A percentile compares a stretch with the other conserved stretches of the same genome.
Evolutionary conservation across 306 rosid genomes (phyloP).

Genomic region (Cicer chorassanicum): DNA sequence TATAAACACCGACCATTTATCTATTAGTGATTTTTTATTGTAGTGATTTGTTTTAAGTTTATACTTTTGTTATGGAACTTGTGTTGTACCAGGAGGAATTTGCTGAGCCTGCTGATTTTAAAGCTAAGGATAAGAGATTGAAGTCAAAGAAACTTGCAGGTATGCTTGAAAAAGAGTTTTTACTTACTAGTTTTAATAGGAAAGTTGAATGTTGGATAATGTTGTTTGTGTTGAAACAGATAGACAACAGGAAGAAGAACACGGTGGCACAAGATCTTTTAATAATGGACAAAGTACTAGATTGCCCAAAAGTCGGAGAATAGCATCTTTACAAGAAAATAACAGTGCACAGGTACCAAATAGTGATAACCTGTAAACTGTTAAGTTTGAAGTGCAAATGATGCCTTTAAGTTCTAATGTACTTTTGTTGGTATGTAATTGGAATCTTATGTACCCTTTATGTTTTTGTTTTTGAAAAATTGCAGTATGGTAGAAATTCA

Average conservation of each 20-base stretch:
- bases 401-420: constrained; percentile 29
- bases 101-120: constrained; percentile 60
- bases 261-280: constrained; percentile 50
- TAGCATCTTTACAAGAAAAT: constrained; percentile 44
- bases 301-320: constrained; percentile 47
- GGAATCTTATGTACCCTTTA: constrained; percentile 5
- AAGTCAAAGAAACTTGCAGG: constrained; percentile 50
- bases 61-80: constrained; percentile 24
- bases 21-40: too few relatives aligned
- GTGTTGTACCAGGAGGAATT: constrained; percentile 65
- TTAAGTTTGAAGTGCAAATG: constrained; percentile 17
- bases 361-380: constrained; percentile 27
- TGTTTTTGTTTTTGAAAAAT: constrained; percentile 18
- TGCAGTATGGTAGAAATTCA: constrained; percentile 59
- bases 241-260: constrained; percentile 46
- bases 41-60: background rate
- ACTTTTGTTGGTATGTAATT: constrained; percentile 11
- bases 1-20: too few relatives aligned
- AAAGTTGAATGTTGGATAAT: constrained; percentile 30
- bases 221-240: constrained; percentile 49
- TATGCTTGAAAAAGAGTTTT: constrained; percentile 5
- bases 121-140: constrained; percentile 55
- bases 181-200: background rate
- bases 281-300: constrained; percentile 45
- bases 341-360: constrained; percentile 64